Evolutionary conservation across 75 land plant species (phyloP).

Genomic region (Pseudotsuga menziesii): DNA sequence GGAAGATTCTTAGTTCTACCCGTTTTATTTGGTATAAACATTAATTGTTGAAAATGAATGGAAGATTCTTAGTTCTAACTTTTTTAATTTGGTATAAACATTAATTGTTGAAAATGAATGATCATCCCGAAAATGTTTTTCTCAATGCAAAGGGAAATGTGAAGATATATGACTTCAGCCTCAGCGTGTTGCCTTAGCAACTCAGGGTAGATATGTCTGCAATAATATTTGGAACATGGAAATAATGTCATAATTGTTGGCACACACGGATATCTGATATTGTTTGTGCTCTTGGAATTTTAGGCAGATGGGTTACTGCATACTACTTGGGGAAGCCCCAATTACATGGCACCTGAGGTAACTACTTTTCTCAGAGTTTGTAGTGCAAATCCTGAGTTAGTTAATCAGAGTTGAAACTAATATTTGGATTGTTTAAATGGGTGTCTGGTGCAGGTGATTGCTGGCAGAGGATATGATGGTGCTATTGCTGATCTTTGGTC

Average conservation of each 20-base stretch:
- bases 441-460: slow-evolving; percentile 14
- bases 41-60: no score
- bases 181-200: slow-evolving; percentile 65
- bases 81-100: not conserved
- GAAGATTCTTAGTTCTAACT: no score
- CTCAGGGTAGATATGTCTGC: slow-evolving; percentile 39
- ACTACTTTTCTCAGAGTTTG: not conserved
- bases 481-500: slow-evolving; percentile 57
- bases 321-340: slow-evolving; percentile 83
- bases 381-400: not conserved
- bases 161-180: slow-evolving; percentile 68
- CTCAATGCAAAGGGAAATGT: slow-evolving; percentile 54
- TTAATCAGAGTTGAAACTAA: not conserved
- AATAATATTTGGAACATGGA: not conserved
- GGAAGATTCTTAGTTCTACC: no score
- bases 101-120: no score
- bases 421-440: not conserved
- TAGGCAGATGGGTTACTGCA: slow-evolving; percentile 75
- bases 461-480: slow-evolving; percentile 69
- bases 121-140: slow-evolving; percentile 59
- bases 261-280: not conserved
- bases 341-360: slow-evolving; percentile 80
- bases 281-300: not conserved
- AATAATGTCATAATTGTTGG: not conserved
- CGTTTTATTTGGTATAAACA: no score